Evolutionary conservation across 805 yeast species (phyloP).

Genomic region (Torulaspora microellipsoides): DNA sequence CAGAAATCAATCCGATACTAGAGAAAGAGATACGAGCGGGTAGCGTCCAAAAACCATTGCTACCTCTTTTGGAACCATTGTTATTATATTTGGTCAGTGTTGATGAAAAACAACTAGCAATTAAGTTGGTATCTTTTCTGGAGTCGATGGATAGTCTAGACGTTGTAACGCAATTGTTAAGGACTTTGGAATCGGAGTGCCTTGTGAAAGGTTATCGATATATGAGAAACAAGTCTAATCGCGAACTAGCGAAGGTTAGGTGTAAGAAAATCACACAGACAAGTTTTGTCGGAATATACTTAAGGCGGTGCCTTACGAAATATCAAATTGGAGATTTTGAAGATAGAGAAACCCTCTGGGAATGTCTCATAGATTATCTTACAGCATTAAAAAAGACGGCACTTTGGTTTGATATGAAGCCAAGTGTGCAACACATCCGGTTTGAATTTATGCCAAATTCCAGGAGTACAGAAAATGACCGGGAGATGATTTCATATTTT

Average conservation of each 20-base stretch:
- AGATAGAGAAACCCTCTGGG: slow-evolving; percentile 13
- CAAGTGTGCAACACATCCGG: not conserved
- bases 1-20: slow-evolving; percentile 18
- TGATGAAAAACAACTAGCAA: slow-evolving; percentile 8
- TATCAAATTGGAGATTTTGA: slow-evolving; percentile 19
- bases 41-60: slow-evolving; percentile 15
- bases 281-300: slow-evolving; percentile 21
- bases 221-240: not conserved
- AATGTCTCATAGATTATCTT: slow-evolving; percentile 5
- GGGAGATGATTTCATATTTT: slow-evolving; percentile 15
- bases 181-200: slow-evolving; percentile 11
- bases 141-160: slow-evolving; percentile 15
- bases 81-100: slow-evolving; percentile 7
- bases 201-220: slow-evolving; percentile 11
- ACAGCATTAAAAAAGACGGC: slow-evolving; percentile 4
- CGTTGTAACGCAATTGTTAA: slow-evolving; percentile 9
- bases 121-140: slow-evolving; percentile 7
- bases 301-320: slow-evolving; percentile 12
- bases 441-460: slow-evolving; percentile 5
- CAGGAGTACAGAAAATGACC: slow-evolving; percentile 3
- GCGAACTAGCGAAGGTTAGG: not conserved
- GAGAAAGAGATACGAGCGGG: slow-evolving; percentile 9
- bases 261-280: slow-evolving; percentile 11
- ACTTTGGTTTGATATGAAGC: slow-evolving; percentile 3
- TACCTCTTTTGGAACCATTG: slow-evolving; percentile 18